These are phyloP conservation scores for Psilocybe subaeruginosa DNA, from an alignment of 768 basidiomycete genomes.

Conservation along the genomic window DNA sequence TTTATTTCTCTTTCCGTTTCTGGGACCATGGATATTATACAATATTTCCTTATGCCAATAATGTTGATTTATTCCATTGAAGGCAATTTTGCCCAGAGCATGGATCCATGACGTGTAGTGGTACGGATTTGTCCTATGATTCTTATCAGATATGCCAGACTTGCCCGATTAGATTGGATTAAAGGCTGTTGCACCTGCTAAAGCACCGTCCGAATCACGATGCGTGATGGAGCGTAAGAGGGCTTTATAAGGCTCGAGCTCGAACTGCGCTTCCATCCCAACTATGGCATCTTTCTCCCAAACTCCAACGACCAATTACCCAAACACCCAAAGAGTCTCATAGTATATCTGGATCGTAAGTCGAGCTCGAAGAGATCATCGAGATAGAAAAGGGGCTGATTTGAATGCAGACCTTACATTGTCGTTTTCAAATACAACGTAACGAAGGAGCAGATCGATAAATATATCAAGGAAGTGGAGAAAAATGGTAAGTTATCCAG, in stretches of 20 bases:
- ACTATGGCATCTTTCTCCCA: neutral
- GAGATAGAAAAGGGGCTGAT: neutral
- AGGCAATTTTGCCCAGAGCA: too few species aligned
- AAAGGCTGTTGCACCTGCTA: neutral
- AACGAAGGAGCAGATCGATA: constrained; percentile 15
- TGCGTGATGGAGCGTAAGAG: constrained; percentile 10
- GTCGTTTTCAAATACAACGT: constrained; percentile 23
- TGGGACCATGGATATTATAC: neutral
- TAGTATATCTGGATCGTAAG: constrained; percentile 10
- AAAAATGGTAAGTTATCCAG: constrained; percentile 10
- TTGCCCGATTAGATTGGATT: neutral
- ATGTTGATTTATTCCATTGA: neutral
- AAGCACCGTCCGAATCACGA: neutral
- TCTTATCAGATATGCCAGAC: constrained; percentile 11
- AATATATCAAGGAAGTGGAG: constrained; percentile 17
- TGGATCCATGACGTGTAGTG: neutral
- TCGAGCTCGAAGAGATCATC: neutral
- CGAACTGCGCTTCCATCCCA: constrained; percentile 9
- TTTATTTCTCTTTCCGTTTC: neutral
- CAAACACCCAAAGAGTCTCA: neutral
- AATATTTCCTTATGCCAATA: neutral
- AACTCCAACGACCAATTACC: neutral
- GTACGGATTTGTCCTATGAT: neutral
- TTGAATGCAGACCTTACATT: constrained; percentile 10
- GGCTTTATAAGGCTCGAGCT: constrained; percentile 8